These are phyloP conservation scores for Perkinsela sp. DNA, from an alignment of 208 protist genomes.

Conservation along the genomic window DNA sequence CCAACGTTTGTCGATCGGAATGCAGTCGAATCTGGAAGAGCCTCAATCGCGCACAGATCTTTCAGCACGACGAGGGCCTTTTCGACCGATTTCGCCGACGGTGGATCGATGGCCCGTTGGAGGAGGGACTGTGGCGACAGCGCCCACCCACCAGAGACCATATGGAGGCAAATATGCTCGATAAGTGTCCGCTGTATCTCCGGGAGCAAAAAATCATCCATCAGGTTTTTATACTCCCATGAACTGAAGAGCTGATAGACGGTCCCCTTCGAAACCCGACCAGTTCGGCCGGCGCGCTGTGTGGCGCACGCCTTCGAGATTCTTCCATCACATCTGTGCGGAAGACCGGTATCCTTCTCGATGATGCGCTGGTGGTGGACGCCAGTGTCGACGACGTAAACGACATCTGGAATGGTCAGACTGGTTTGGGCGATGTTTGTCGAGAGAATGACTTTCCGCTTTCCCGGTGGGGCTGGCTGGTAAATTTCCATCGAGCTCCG, in stretches of 20 bases:
- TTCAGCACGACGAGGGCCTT: neutral
- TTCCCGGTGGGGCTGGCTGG: constrained; percentile 28
- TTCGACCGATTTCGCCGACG: constrained; percentile 4
- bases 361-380: constrained; percentile 28
- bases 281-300: constrained; percentile 79
- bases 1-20: neutral
- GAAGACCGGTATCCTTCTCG: constrained; percentile 21
- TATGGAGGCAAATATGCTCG: constrained; percentile 74
- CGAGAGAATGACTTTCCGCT: constrained; percentile 74
- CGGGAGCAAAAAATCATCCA: constrained; percentile 62
- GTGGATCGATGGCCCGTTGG: constrained; percentile 4
- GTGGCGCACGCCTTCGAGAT: constrained; percentile 67
- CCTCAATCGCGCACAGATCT: constrained; percentile 2
- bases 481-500: constrained; percentile 77
- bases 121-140: constrained; percentile 9
- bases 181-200: constrained; percentile 82
- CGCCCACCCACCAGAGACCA: constrained; percentile 14
- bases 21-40: neutral
- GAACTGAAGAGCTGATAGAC: constrained; percentile 78
- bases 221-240: constrained; percentile 24
- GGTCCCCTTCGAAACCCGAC: constrained; percentile 72
- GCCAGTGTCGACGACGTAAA: constrained; percentile 86
- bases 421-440: constrained; percentile 94
- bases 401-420: constrained; percentile 87
- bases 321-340: constrained; percentile 28